phyloP scores from a whole-genome alignment of 805 yeast species.

The Blastobotrys muscicola region DNA sequence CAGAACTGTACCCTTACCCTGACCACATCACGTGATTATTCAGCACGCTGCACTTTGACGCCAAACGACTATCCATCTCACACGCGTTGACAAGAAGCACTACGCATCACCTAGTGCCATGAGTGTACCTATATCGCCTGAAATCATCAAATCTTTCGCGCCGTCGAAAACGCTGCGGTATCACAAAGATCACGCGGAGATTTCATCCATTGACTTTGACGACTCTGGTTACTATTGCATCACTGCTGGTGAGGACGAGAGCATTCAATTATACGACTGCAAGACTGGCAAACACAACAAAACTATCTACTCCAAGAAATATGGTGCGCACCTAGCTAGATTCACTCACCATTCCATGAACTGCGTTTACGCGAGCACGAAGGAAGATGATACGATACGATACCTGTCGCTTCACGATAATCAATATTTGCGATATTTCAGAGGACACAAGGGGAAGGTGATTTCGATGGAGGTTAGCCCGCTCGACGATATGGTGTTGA shows the following conservation, averaged over 20 bases:
- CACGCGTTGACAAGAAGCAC: too few relatives aligned
- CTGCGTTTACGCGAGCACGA: slow-evolving; percentile 78
- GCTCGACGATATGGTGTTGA: slow-evolving; percentile 49
- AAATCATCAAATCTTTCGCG: slow-evolving; percentile 21
- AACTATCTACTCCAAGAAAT: slow-evolving; percentile 74
- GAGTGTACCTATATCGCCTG: slow-evolving; percentile 4
- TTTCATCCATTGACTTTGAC: slow-evolving; percentile 53
- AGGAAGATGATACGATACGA: slow-evolving; percentile 56
- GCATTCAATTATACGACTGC: slow-evolving; percentile 77
- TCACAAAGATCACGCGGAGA: slow-evolving; percentile 26
- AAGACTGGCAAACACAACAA: slow-evolving; percentile 47
- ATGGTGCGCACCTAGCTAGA: slow-evolving; percentile 80
- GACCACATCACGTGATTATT: too few relatives aligned
- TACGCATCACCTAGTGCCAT: neutral
- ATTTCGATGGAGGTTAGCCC: slow-evolving; percentile 67
- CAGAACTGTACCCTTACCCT: too few relatives aligned
- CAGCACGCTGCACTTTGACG: too few relatives aligned
- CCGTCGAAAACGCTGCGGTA: slow-evolving; percentile 43
- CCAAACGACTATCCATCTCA: neutral
- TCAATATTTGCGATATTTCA: slow-evolving; percentile 72
- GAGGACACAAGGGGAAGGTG: slow-evolving; percentile 78
- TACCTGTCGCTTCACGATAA: slow-evolving; percentile 70
- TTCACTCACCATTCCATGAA: slow-evolving; percentile 68
- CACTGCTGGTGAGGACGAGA: slow-evolving; percentile 75
- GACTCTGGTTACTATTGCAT: slow-evolving; percentile 72